A percentile compares a stretch with the other conserved stretches of the same genome.
phyloP scores from a whole-genome alignment of 2,329 filamentous ascomycete species.

The Cephalotrichum gorgonifer region DNA sequence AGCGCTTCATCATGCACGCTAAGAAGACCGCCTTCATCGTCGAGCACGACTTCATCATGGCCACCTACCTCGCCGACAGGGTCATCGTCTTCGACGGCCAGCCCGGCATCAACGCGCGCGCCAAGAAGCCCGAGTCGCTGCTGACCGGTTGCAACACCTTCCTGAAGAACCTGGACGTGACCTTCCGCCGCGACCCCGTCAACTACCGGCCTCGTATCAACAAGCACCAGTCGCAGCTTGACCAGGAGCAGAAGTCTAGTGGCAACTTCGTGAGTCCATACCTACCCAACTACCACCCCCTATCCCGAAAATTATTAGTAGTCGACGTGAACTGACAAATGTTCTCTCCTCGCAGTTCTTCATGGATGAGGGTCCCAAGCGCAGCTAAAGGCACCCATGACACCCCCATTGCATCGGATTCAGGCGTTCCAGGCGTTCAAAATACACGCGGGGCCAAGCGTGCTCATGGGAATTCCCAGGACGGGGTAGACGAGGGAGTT shows the following conservation, averaged over 20 bases:
- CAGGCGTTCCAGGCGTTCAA: conserved; percentile 43
- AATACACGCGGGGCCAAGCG: conserved; percentile 22
- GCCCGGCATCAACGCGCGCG: conserved; percentile 78
- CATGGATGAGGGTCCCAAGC: conserved; percentile 63
- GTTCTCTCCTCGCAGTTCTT: conserved; percentile 59
- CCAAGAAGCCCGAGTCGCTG: conserved; percentile 83
- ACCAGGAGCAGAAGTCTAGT: conserved; percentile 89
- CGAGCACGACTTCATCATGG: conserved; percentile 99
- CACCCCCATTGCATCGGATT: conserved; percentile 25
- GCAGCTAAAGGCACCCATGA: conserved; percentile 36
- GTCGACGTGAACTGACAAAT: conserved; percentile 11
- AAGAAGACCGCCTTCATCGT: conserved; percentile 99
- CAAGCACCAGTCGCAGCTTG: conserved; percentile 89
- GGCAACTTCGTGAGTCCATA: conserved; percentile 73
- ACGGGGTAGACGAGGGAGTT: conserved; percentile 33
- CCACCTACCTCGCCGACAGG: conserved; percentile 66
- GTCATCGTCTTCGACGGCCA: conserved; percentile 98
- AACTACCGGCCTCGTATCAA: conserved; percentile 98
- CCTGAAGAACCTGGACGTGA: conserved; percentile 93
- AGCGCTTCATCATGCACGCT: conserved; percentile 99
- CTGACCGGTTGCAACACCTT: conserved; percentile 95
- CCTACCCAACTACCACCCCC: neutral
- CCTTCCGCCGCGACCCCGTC: conserved; percentile 94
- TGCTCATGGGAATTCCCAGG: conserved; percentile 18
- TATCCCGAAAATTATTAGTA: too few relatives aligned